Conservation (phyloP, 345 rosid genomes). For the Kandelia obovata region DNA sequence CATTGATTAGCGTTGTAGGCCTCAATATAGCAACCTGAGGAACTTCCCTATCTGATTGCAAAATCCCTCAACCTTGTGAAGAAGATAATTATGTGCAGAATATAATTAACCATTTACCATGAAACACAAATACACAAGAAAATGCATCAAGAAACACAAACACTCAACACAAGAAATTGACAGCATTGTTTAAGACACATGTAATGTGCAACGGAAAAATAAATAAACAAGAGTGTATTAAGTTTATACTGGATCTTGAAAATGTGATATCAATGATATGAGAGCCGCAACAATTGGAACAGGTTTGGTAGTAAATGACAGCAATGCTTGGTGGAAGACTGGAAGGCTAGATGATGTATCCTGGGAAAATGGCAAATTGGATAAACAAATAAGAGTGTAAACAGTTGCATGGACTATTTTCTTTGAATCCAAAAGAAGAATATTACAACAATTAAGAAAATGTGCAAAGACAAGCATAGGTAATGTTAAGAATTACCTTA, state of each 20-base stretch:
- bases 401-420: too few relatives aligned
- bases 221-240: constrained; percentile 13
- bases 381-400: too few relatives aligned
- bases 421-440: neutral
- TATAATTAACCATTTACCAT: neutral
- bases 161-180: neutral
- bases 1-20: too few relatives aligned
- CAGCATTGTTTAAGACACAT: neutral
- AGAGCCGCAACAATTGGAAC: constrained; percentile 69
- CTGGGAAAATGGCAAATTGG: constrained; percentile 38
- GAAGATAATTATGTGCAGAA: neutral
- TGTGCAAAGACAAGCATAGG: neutral
- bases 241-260: constrained; percentile 54
- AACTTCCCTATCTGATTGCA: neutral
- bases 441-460: neutral
- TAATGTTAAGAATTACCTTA: constrained; percentile 40
- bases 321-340: constrained; percentile 65
- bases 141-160: neutral
- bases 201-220: neutral
- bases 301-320: constrained; percentile 68
- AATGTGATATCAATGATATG: constrained; percentile 72
- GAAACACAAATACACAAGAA: neutral
- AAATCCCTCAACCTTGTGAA: neutral
- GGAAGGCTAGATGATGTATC: constrained; percentile 48
- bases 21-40: neutral